Base-by-base conservation (phyloP, 768 basidiomycete species). In the Mycena vitilis region DNA sequence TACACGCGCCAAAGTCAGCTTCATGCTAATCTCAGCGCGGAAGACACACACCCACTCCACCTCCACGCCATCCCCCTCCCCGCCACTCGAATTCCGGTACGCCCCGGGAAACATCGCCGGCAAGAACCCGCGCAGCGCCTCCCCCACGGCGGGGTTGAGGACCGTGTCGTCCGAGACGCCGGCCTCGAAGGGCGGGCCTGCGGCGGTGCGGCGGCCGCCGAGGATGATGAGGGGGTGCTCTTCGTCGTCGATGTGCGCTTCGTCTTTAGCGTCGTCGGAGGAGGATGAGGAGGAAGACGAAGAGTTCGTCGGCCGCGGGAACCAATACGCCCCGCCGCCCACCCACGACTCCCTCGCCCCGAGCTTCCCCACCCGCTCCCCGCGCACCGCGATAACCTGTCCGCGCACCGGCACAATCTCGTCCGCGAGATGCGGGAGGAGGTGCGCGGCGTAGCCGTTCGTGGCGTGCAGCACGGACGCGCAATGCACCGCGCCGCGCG, bases 391-490 rank as follows among this genome's bases (percentile, higher is more conserved):
- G 67, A 83, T 79, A 51, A 90, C 83, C 75, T 95, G 95, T 2
- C 90, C 93, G 16, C 94, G 89, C 1, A 87, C 87, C 0, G 94
- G 95, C 3, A 91, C 78, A 66, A 95, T 89, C 0, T 82, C 81
- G 0, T 89, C 88, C 12, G 82, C 74, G 36, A 95, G 75, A 63
- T 89, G 86, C 0, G 93, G 92, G 25, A 98, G 82, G 37, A 97
- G 86, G 72, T 92, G 85, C 4, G 90, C 87, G 8, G 90, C 87
- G 68, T 96, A 96, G 0, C 82, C 96, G 73, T 98, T 97, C 13
- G 94, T 96, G 0, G 94, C 94, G 76, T 96, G 94, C 2, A 98
- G 80, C 48, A 97, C 86, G 69, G 89, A 88, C 30, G 83, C 77
- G 70, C 92, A 90, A 5, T 75, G 40, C n/a, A 95, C 76, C 2